phyloP scores from a whole-genome alignment of 1,284 basidiomycete genomes.

The Papiliotrema nemorosa region DNA sequence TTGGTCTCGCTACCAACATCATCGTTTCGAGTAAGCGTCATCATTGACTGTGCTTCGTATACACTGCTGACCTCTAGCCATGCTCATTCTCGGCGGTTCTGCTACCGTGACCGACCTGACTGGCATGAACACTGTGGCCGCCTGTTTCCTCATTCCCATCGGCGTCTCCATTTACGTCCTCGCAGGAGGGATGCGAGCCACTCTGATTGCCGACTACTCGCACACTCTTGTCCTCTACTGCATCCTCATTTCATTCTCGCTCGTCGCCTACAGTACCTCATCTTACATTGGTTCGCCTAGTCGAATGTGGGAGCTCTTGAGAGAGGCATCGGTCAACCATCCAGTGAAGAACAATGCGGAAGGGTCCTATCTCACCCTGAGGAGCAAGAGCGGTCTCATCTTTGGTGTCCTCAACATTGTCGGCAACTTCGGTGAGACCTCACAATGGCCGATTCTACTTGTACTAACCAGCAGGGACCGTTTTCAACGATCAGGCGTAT shows the following conservation, averaged over 20 bases:
- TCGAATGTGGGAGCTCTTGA: slow-evolving; percentile 58
- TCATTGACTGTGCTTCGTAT: not conserved
- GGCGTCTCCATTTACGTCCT: slow-evolving; percentile 54
- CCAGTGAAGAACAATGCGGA: slow-evolving; percentile 60
- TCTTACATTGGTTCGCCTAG: slow-evolving; percentile 56
- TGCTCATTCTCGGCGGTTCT: slow-evolving; percentile 63
- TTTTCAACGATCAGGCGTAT: slow-evolving; percentile 51
- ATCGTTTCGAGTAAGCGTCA: slow-evolving; percentile 57
- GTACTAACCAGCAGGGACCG: too few relatives aligned
- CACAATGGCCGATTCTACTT: too few relatives aligned
- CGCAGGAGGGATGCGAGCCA: slow-evolving; percentile 53
- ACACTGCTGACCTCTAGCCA: slow-evolving; percentile 24
- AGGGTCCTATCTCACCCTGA: slow-evolving; percentile 70
- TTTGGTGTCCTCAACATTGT: slow-evolving; percentile 80
- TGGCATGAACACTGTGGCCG: slow-evolving; percentile 75
- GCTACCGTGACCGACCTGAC: slow-evolving; percentile 76
- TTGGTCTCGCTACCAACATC: slow-evolving; percentile 70
- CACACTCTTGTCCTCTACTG: slow-evolving; percentile 77
- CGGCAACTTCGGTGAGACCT: too few relatives aligned
- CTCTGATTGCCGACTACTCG: slow-evolving; percentile 57
- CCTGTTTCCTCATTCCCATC: slow-evolving; percentile 62
- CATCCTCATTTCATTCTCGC: slow-evolving; percentile 60
- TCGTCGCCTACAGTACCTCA: slow-evolving; percentile 68
- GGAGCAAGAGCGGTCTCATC: slow-evolving; percentile 73
- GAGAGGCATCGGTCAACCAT: slow-evolving; percentile 46